Conservation (phyloP, 495 filamentous ascomycete genomes). For the Patellaria atrata region DNA sequence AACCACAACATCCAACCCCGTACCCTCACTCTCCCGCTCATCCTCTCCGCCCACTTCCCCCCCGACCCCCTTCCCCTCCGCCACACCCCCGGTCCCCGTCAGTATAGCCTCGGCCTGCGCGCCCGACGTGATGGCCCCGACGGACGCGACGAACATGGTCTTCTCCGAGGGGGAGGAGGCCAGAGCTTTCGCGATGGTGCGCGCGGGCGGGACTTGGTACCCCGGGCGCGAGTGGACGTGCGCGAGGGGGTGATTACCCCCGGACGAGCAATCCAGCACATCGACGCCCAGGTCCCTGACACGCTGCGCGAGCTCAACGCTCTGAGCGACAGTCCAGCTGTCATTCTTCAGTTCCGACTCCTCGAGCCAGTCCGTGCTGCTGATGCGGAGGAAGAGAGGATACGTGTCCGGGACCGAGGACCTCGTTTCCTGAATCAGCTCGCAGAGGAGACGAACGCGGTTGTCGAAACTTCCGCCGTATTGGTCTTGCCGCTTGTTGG, state of each 20-base stretch:
- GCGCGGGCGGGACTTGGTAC: conserved; percentile 54
- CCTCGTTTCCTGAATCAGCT: conserved; percentile 40
- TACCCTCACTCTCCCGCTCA: conserved; percentile 30
- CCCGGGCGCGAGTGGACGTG: conserved; percentile 36
- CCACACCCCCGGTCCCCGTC: too few relatives aligned
- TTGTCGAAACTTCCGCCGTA: conserved; percentile 40
- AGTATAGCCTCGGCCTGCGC: conserved; percentile 27
- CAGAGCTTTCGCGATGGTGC: conserved; percentile 37
- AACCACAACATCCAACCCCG: conserved; percentile 43
- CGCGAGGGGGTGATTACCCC: conserved; percentile 48
- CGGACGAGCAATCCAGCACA: conserved; percentile 59
- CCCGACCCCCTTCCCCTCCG: too few relatives aligned
- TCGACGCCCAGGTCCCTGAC: conserved; percentile 55
- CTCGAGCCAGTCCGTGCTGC: conserved; percentile 59
- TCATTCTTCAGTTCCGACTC: conserved; percentile 35
- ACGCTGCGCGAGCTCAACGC: conserved; percentile 45
- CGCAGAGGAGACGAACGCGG: conserved; percentile 35
- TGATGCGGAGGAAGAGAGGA: conserved; percentile 56
- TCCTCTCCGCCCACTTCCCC: conserved; percentile 2
- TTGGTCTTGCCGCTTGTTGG: conserved; percentile 28
- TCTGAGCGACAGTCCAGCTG: conserved; percentile 52
- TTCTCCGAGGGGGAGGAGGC: too few relatives aligned
- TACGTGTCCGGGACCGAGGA: conserved; percentile 41
- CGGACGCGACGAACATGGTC: conserved; percentile 49
- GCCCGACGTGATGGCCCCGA: conserved; percentile 51